phyloP scores from a whole-genome alignment of 306 rosid species.

The Cucurbita moschata region DNA sequence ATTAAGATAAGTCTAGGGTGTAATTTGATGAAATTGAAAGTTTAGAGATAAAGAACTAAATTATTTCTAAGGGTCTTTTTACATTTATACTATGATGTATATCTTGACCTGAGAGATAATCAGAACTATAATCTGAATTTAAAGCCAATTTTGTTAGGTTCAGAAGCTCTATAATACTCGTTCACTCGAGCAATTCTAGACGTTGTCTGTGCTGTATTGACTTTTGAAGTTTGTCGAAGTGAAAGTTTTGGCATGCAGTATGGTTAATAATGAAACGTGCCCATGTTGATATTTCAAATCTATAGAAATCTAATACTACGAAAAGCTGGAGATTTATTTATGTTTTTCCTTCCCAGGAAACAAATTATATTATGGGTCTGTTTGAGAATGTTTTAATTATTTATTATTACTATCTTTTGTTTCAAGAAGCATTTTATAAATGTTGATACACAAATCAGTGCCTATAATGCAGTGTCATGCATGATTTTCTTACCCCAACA shows the following conservation, averaged over 20 bases:
- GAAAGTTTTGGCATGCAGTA: background rate
- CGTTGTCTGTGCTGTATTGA: background rate
- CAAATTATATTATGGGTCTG: background rate
- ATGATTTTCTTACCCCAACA: background rate
- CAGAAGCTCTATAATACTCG: background rate
- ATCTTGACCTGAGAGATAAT: constrained; percentile 1
- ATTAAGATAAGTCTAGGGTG: background rate
- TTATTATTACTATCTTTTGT: too few species aligned
- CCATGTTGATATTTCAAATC: background rate
- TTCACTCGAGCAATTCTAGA: background rate
- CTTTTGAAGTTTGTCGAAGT: background rate
- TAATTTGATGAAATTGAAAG: background rate
- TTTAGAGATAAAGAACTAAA: background rate
- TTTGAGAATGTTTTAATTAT: background rate
- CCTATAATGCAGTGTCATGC: background rate
- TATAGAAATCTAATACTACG: background rate
- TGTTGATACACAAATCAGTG: background rate
- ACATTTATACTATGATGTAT: background rate
- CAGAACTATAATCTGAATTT: background rate
- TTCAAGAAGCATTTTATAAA: background rate
- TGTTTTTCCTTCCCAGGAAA: background rate
- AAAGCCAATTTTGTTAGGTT: background rate
- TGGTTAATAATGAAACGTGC: background rate
- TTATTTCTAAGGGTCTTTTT: background rate
- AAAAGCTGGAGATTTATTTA: background rate